Conservation (phyloP, 441 rosid genomes). For the Populus hybrid region DNA sequence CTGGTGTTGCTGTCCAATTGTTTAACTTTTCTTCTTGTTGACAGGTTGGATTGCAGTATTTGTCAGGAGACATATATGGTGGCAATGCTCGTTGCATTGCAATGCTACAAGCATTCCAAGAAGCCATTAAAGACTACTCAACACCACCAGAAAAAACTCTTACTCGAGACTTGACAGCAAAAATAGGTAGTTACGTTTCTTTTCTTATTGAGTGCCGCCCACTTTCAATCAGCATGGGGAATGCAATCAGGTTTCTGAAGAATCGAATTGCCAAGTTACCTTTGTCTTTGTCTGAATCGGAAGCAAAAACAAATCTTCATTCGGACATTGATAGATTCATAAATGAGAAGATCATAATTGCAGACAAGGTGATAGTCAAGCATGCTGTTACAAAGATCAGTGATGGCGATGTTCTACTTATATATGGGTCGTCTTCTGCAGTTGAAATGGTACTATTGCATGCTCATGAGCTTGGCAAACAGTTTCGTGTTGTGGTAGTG, state of each 20-base stretch:
- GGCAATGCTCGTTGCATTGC: conserved; percentile 93
- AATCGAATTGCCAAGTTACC: conserved; percentile 68
- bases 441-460: conserved; percentile 80
- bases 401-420: conserved; percentile 86
- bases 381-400: conserved; percentile 84
- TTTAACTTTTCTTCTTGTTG: conserved; percentile 12
- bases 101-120: conserved; percentile 85
- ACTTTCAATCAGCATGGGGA: conserved; percentile 89
- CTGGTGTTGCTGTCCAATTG: background rate
- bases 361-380: conserved; percentile 68
- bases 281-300: conserved; percentile 54
- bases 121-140: conserved; percentile 65
- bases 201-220: conserved; percentile 84
- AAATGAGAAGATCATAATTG: conserved; percentile 69
- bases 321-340: conserved; percentile 74
- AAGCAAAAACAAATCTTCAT: conserved; percentile 63
- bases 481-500: conserved; percentile 75
- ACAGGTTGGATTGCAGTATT: conserved; percentile 81
- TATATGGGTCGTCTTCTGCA: conserved; percentile 70
- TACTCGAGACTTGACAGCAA: conserved; percentile 68
- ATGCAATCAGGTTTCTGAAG: conserved; percentile 72
- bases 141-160: conserved; percentile 78
- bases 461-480: conserved; percentile 75
- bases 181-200: conserved; percentile 74
- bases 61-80: conserved; percentile 76